phyloP scores from a whole-genome alignment of 78 protist species.

The Neovahlkampfia damariscottae region DNA sequence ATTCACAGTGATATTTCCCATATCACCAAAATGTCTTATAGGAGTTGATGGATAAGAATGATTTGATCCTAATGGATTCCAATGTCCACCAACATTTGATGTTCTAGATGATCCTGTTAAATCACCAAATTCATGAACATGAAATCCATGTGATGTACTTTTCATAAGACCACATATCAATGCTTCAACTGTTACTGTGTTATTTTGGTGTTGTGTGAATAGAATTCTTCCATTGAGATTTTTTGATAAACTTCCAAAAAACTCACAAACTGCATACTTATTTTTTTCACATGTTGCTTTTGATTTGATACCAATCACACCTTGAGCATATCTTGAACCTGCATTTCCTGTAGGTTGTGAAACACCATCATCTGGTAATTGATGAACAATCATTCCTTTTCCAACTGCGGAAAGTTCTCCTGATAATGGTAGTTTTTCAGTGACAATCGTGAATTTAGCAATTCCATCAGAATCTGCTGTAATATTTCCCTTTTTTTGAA shows the following conservation, averaged over 20 bases:
- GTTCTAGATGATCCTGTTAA: constrained; percentile 30
- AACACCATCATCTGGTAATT: background rate
- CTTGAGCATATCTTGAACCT: background rate
- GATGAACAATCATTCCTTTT: background rate
- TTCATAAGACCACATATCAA: background rate
- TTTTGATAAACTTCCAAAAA: background rate
- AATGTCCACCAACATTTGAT: background rate
- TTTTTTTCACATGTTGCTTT: background rate
- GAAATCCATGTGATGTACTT: constrained; percentile 47
- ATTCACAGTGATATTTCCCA: background rate
- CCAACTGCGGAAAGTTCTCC: background rate
- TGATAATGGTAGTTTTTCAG: background rate
- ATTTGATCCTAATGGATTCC: background rate
- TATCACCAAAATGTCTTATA: background rate
- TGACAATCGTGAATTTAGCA: background rate
- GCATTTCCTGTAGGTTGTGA: background rate
- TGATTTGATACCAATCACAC: background rate
- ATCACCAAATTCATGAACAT: constrained; percentile 54
- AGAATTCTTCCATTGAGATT: background rate
- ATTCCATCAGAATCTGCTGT: background rate
- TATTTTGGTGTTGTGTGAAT: background rate
- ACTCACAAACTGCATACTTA: too few species aligned
- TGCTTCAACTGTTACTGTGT: background rate
- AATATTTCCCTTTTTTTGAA: too few species aligned
- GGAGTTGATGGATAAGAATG: background rate